Percentiles rank a stretch among this genome's conserved stretches.
phyloP scores from a whole-genome alignment of 495 filamentous ascomycete species.

The Aspergillus avenaceus region DNA sequence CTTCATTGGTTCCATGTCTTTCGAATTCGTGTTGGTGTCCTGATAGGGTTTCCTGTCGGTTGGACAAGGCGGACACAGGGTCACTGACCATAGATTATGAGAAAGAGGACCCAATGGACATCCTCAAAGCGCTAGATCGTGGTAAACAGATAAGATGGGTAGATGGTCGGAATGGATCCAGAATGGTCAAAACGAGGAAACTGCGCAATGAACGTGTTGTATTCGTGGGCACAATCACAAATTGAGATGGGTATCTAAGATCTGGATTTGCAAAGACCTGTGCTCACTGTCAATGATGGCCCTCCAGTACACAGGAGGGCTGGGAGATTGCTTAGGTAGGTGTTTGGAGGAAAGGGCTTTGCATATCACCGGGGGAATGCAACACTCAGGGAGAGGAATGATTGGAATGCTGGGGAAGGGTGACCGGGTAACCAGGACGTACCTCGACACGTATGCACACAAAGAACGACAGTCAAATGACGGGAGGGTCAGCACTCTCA shows the following conservation, averaged over 20 bases:
- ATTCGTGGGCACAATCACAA: not conserved
- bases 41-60: not conserved
- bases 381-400: slow-evolving; percentile 23
- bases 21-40: slow-evolving; percentile 4
- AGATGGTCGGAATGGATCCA: too few species aligned
- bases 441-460: slow-evolving; percentile 10
- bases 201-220: not conserved
- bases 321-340: slow-evolving; percentile 15
- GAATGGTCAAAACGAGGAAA: not conserved
- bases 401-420: slow-evolving; percentile 33
- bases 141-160: too few species aligned
- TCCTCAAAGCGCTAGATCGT: too few species aligned
- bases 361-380: slow-evolving; percentile 28
- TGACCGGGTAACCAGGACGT: slow-evolving; percentile 19
- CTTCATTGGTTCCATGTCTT: slow-evolving; percentile 38
- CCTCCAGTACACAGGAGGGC: slow-evolving; percentile 12
- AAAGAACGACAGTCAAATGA: slow-evolving; percentile 2
- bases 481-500: slow-evolving; percentile 16
- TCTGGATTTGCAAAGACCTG: not conserved
- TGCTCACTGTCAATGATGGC: slow-evolving; percentile 7
- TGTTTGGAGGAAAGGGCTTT: slow-evolving; percentile 16
- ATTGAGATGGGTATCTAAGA: not conserved
- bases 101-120: slow-evolving; percentile 28
- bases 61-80: slow-evolving; percentile 18
- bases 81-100: slow-evolving; percentile 36